Conservation (phyloP, 345 rosid species). For the Angophora floribunda region DNA sequence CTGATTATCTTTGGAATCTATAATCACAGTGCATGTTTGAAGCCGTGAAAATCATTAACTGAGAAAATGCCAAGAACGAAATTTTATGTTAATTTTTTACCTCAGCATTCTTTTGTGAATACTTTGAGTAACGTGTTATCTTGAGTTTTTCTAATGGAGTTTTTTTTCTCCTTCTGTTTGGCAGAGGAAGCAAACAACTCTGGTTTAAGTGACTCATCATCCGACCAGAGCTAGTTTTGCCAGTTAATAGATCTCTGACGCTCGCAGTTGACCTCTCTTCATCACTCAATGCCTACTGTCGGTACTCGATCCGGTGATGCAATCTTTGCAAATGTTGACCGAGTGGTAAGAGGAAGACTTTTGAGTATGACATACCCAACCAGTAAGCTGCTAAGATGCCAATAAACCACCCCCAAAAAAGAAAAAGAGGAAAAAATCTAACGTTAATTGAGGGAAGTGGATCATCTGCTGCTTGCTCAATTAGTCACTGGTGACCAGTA, state of each 20-base stretch:
- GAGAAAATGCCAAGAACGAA: neutral
- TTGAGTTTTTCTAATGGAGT: neutral
- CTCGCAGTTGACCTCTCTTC: neutral
- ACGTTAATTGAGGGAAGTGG: neutral
- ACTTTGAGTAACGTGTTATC: neutral
- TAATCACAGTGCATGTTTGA: neutral
- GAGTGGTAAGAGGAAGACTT: constrained; percentile 38
- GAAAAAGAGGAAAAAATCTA: neutral
- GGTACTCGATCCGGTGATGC: constrained; percentile 92
- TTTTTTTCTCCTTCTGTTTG: neutral
- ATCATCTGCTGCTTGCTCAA: neutral
- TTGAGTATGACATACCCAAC: neutral
- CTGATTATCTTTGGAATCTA: neutral
- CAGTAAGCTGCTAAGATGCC: neutral
- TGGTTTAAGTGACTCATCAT: neutral
- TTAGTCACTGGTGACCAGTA: neutral
- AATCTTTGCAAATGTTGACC: constrained; percentile 78
- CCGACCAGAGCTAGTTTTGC: neutral
- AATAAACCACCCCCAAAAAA: neutral
- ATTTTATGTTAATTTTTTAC: neutral
- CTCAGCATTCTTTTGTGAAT: neutral
- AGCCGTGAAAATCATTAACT: neutral
- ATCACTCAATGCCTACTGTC: constrained; percentile 44
- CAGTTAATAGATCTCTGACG: neutral
- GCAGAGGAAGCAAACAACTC: neutral